These are phyloP conservation scores for Xylaria sp. DNA, from an alignment of 2,329 filamentous ascomycete genomes.

Conservation along the genomic window DNA sequence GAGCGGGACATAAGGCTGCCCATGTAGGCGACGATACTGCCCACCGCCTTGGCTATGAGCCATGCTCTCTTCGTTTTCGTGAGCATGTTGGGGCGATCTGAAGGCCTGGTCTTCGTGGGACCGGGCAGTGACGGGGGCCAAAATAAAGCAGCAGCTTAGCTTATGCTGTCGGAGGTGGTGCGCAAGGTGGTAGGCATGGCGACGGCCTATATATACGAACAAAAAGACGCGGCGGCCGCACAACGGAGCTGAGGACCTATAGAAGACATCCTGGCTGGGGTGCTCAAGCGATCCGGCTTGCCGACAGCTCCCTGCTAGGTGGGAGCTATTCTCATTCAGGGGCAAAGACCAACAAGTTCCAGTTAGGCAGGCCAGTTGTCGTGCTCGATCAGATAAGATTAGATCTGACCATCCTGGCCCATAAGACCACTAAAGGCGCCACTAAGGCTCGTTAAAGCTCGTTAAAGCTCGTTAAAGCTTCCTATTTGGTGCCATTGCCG, in stretches of 20 bases:
- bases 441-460: background rate
- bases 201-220: background rate
- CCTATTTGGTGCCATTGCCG: conserved; percentile 23
- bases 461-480: background rate
- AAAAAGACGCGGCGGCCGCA: background rate
- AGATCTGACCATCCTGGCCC: conserved; percentile 24
- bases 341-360: background rate
- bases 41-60: conserved; percentile 26
- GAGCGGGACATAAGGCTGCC: conserved; percentile 25
- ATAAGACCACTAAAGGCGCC: background rate
- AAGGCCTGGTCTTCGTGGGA: too few relatives aligned
- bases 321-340: background rate
- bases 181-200: background rate
- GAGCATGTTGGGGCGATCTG: conserved; percentile 24
- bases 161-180: background rate
- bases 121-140: background rate
- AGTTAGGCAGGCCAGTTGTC: background rate
- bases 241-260: background rate
- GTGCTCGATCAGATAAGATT: conserved; percentile 40
- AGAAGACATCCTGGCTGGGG: conserved; percentile 3
- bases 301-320: background rate
- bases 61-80: conserved; percentile 29
- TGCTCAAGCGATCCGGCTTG: background rate
- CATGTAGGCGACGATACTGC: conserved; percentile 22
- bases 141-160: background rate